Percentiles rank a stretch among this genome's conserved stretches.
phyloP scores from a whole-genome alignment of 2,329 filamentous ascomycete genomes.

The Beauveria asiatica region DNA sequence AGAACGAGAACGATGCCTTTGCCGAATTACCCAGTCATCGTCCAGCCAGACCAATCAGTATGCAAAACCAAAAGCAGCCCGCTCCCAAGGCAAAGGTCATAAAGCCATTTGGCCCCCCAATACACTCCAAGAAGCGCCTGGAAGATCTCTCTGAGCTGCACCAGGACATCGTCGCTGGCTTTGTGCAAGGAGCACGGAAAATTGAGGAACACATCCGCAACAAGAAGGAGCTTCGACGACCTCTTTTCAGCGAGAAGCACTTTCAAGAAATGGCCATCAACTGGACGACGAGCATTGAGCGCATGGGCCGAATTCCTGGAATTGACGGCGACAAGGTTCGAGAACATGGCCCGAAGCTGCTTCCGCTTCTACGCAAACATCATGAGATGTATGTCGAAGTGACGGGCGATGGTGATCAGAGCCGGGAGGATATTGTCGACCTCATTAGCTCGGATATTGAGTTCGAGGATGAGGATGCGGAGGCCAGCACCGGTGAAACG shows the following conservation, averaged over 20 bases:
- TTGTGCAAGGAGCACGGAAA: slow-evolving; percentile 53
- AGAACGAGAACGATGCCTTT: slow-evolving; percentile 37
- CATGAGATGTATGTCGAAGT: slow-evolving; percentile 41
- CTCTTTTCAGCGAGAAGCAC: slow-evolving; percentile 60
- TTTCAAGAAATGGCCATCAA: slow-evolving; percentile 65
- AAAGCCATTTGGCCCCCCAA: slow-evolving; percentile 45
- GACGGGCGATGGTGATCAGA: slow-evolving; percentile 27
- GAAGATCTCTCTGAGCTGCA: slow-evolving; percentile 50
- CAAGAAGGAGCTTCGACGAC: slow-evolving; percentile 44
- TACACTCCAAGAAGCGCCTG: slow-evolving; percentile 47
- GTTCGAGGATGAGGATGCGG: slow-evolving; percentile 29
- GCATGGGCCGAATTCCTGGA: slow-evolving; percentile 55
- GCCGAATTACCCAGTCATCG: slow-evolving; percentile 31
- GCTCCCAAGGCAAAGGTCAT: slow-evolving; percentile 8
- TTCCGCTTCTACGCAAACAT: slow-evolving; percentile 46
- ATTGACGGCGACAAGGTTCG: slow-evolving; percentile 56
- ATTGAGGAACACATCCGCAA: slow-evolving; percentile 55
- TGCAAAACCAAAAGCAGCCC: background rate
- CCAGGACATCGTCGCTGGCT: slow-evolving; percentile 53
- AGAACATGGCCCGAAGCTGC: slow-evolving; percentile 51
- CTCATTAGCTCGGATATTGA: slow-evolving; percentile 41
- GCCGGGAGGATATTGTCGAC: slow-evolving; percentile 40
- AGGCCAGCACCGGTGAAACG: slow-evolving; percentile 16
- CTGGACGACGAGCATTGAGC: slow-evolving; percentile 52
- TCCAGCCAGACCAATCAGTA: slow-evolving; percentile 28